Evolutionary conservation across 805 yeast genomes (phyloP).

Genomic region (Alloascoidea africana): DNA sequence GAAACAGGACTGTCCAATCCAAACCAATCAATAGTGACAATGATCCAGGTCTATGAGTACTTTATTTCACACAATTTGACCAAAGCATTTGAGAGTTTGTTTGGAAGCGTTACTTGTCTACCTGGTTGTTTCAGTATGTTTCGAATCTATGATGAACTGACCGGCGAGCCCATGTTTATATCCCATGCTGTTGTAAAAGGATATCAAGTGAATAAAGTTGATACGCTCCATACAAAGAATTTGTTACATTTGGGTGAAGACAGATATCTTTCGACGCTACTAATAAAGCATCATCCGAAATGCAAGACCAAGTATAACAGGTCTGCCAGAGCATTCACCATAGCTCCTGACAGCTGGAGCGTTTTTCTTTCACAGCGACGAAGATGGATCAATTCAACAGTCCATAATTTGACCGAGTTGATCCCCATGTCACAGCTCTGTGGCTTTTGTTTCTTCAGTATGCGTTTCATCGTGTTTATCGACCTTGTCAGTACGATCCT

Average conservation of each 20-base stretch:
- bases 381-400: conserved; percentile 95
- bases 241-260: conserved; percentile 82
- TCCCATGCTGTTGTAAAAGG: conserved; percentile 90
- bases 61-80: conserved; percentile 90
- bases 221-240: conserved; percentile 78
- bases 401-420: conserved; percentile 84
- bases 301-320: conserved; percentile 80
- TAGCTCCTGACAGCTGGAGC: conserved; percentile 67
- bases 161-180: conserved; percentile 66
- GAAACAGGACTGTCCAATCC: conserved; percentile 88
- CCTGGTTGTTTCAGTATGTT: conserved; percentile 96
- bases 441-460: conserved; percentile 89
- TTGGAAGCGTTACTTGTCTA: conserved; percentile 89
- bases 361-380: conserved; percentile 86
- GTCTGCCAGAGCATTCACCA: conserved; percentile 84
- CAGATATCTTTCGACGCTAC: conserved; percentile 69
- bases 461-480: conserved; percentile 81
- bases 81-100: conserved; percentile 85
- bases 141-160: conserved; percentile 82
- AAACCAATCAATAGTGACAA: conserved; percentile 74
- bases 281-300: conserved; percentile 82
- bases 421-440: conserved; percentile 76
- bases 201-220: conserved; percentile 74
- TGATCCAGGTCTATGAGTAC: conserved; percentile 89
- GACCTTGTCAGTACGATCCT: conserved; percentile 83